These are phyloP conservation scores for Fusarium sp. DNA, from an alignment of 2,329 filamentous ascomycete genomes.

Conservation along the genomic window DNA sequence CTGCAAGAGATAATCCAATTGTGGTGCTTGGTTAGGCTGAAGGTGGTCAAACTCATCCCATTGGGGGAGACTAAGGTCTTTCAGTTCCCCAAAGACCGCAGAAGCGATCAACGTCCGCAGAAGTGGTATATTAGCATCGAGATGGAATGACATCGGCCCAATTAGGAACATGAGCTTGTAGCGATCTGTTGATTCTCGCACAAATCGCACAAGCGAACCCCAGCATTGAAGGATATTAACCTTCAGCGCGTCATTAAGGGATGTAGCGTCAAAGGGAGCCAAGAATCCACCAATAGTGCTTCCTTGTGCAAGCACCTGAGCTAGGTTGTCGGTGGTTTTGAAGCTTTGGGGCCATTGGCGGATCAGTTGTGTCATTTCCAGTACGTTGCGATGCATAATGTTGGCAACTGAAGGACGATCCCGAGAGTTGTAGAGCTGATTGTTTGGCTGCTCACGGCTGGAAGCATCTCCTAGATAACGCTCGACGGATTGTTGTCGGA, in stretches of 20 bases:
- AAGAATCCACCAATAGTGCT: slow-evolving; percentile 36
- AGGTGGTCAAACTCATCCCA: slow-evolving; percentile 42
- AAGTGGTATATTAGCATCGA: slow-evolving; percentile 35
- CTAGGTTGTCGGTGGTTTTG: slow-evolving; percentile 32
- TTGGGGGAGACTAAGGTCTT: slow-evolving; percentile 20
- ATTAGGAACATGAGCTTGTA: slow-evolving; percentile 42
- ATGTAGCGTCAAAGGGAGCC: slow-evolving; percentile 22
- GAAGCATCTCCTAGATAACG: slow-evolving; percentile 19
- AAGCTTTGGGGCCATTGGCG: slow-evolving; percentile 31
- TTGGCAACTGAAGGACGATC: slow-evolving; percentile 37
- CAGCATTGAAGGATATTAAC: slow-evolving; percentile 34
- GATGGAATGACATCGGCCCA: slow-evolving; percentile 38
- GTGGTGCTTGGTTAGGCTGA: slow-evolving; percentile 36
- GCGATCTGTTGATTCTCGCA: slow-evolving; percentile 13
- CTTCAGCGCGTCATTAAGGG: slow-evolving; percentile 37
- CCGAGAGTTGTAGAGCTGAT: slow-evolving; percentile 29
- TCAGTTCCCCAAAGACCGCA: slow-evolving; percentile 37
- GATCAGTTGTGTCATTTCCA: slow-evolving; percentile 35
- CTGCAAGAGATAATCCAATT: slow-evolving; percentile 30
- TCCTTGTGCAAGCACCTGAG: slow-evolving; percentile 26
- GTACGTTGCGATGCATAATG: slow-evolving; percentile 39
- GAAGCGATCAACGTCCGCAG: slow-evolving; percentile 39
- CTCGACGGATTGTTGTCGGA: slow-evolving; percentile 34
- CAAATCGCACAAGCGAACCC: slow-evolving; percentile 34
- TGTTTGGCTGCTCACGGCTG: slow-evolving; percentile 9